Percentiles rank a stretch among this genome's conserved stretches.
Evolutionary conservation across 345 rosid species (phyloP).

Genomic region (Pistacia integerrima): DNA sequence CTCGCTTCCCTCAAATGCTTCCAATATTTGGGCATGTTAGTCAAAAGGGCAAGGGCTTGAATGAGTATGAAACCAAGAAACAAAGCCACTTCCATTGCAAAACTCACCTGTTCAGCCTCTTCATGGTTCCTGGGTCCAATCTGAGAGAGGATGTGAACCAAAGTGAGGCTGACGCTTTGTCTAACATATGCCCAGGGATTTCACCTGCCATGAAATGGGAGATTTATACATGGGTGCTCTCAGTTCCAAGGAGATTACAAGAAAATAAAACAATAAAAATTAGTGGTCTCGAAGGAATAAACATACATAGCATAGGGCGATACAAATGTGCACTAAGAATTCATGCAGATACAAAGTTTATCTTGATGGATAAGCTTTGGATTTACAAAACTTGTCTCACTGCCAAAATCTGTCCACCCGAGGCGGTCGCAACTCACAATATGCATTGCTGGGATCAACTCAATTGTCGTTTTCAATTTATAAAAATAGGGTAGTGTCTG

Average conservation of each 20-base stretch:
- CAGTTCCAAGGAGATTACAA: not conserved
- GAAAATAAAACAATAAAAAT: not conserved
- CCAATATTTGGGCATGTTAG: constrained; percentile 28
- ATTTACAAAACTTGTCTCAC: not conserved
- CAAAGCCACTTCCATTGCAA: not conserved
- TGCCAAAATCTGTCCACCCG: not conserved
- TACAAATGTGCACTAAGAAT: constrained; percentile 6
- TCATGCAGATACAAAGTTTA: not conserved
- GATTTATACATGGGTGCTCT: constrained; percentile 9
- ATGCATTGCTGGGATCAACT: constrained; percentile 1
- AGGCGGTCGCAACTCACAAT: not conserved
- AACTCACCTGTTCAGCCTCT: not conserved
- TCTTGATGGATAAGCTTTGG: not conserved
- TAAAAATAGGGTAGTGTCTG: not conserved
- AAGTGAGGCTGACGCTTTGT: not conserved
- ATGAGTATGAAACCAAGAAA: not conserved
- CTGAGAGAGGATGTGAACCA: not conserved
- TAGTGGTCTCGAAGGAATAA: not conserved
- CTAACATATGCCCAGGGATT: not conserved
- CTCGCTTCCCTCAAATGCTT: constrained; percentile 29
- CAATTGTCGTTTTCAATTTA: not conserved
- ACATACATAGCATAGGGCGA: not conserved
- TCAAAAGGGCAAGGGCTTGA: not conserved
- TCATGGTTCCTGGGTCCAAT: constrained; percentile 4
- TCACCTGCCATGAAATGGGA: not conserved